Evolutionary conservation across 2,329 filamentous ascomycete genomes (phyloP).

Genomic region (Aspergillus ochraceus): DNA sequence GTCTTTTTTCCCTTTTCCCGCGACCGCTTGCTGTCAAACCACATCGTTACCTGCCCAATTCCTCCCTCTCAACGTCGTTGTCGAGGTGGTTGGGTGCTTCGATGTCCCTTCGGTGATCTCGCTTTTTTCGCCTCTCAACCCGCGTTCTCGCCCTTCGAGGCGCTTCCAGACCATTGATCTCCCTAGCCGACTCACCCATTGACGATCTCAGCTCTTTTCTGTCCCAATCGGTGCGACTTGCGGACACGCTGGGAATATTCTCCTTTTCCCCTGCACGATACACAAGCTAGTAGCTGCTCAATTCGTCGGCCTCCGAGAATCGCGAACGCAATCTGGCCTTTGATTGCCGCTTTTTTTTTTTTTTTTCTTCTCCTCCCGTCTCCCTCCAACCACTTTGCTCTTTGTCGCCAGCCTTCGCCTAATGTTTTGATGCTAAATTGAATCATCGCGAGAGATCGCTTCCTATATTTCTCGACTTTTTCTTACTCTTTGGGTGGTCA

Average conservation of each 20-base stretch:
- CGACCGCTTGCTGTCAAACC: not conserved
- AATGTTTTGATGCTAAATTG: conserved; percentile 14
- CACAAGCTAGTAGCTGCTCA: conserved; percentile 2
- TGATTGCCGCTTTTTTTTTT: conserved; percentile 14
- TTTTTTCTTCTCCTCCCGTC: not conserved
- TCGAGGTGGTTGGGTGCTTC: conserved; percentile 18
- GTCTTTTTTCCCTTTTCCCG: conserved; percentile 1
- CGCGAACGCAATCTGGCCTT: conserved; percentile 22
- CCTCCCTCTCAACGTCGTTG: conserved; percentile 8
- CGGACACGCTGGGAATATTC: not conserved
- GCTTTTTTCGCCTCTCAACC: conserved; percentile 9
- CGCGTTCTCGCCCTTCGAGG: conserved; percentile 7
- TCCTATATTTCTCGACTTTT: conserved; percentile 1
- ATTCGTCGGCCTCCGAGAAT: conserved; percentile 4
- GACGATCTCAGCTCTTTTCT: not conserved
- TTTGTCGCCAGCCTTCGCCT: conserved; percentile 8
- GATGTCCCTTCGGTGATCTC: conserved; percentile 21
- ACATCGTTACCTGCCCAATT: conserved; percentile 7
- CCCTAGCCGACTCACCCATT: not conserved
- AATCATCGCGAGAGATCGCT: conserved; percentile 16
- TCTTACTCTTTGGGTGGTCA: conserved; percentile 1
- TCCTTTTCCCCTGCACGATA: not conserved
- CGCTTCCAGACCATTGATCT: not conserved
- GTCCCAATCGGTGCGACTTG: not conserved
- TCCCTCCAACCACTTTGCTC: conserved; percentile 6